Base-by-base conservation (phyloP, 495 filamentous ascomycete genomes). In the Penicillium maclennaniae region DNA sequence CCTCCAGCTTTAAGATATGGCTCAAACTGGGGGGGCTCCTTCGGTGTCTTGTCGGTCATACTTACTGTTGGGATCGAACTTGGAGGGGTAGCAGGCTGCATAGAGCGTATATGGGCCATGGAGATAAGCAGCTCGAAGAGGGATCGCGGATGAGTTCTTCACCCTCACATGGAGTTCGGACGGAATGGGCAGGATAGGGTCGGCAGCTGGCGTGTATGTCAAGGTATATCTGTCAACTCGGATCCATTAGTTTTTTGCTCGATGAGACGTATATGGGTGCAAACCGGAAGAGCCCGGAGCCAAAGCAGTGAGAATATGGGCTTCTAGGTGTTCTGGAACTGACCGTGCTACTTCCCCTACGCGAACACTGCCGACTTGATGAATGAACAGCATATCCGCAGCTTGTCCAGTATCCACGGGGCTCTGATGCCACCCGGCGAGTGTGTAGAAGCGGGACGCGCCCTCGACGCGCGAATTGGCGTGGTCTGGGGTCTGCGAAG, bases 1-100 rank as follows among this genome's bases (percentile, higher is more conserved):
- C 88, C 91, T 15, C 90, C 95, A 20, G 93, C 91, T 71, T 97
- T 98, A 57, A 98, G 82, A 68, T 96, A 88, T 12, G 93, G 92
- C 65, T 98, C 93, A 68, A 92, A 98, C 64, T 95, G 85, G 23
- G 91, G 91, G 92, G 4, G 82, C 76, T 49, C 87, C 88, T 71
- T 79, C 74, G 47, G 62, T 62, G 44, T 84, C 76, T 20, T 81
- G 76, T 21, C 82, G 74, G 21, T 85, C 81, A 47, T 85, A 81
- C 49, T 86, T 88, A 54, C 74, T 68, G 64, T 95, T 88, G 4
- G 91, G 89, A 60, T 89, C 81, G 69, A 91, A 97, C 36, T 76
- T 79, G 0, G 84, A 75, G 4, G 91, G 89, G 60, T 91, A 92
- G 16, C 91, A 87, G 38, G 92, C 84, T 8, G 91, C 83, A 56